Evolutionary conservation across 176 grass and related monocot genomes (phyloP).

Genomic region (Hsuehochloa calcarea): DNA sequence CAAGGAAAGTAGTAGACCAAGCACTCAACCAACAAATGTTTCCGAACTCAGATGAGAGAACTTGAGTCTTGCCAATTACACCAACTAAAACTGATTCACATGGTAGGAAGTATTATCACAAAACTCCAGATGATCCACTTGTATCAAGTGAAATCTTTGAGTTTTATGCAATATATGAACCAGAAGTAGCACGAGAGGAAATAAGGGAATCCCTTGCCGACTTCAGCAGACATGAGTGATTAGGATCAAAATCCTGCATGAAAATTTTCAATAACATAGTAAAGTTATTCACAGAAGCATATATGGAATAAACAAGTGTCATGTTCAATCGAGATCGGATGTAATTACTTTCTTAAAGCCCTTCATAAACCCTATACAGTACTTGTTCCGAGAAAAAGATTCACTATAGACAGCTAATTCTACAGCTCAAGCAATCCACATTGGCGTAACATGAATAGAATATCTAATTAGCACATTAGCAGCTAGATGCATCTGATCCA

Average conservation of each 20-base stretch:
- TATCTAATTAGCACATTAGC: not conserved
- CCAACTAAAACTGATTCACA: conserved; percentile 59
- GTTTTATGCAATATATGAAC: conserved; percentile 71
- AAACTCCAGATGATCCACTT: conserved; percentile 46
- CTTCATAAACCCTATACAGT: not conserved
- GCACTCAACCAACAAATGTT: conserved; percentile 13
- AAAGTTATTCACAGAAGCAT: too few relatives aligned
- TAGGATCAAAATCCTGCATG: conserved; percentile 42
- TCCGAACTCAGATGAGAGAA: conserved; percentile 31
- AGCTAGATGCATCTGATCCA: not conserved
- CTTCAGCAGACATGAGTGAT: conserved; percentile 63
- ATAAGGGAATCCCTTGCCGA: conserved; percentile 48
- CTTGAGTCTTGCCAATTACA: conserved; percentile 50
- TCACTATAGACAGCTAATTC: not conserved
- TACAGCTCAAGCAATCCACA: not conserved
- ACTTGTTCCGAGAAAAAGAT: not conserved
- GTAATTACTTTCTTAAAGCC: not conserved
- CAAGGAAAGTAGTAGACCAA: conserved; percentile 28
- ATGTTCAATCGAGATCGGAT: not conserved
- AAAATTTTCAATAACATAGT: not conserved
- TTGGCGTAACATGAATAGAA: not conserved
- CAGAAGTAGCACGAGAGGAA: conserved; percentile 71
- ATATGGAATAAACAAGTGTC: not conserved
- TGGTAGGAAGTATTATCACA: conserved; percentile 60
- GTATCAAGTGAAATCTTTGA: conserved; percentile 65